phyloP scores from a whole-genome alignment of 140 eudicot genomes.

The Stevia rebaudiana region DNA sequence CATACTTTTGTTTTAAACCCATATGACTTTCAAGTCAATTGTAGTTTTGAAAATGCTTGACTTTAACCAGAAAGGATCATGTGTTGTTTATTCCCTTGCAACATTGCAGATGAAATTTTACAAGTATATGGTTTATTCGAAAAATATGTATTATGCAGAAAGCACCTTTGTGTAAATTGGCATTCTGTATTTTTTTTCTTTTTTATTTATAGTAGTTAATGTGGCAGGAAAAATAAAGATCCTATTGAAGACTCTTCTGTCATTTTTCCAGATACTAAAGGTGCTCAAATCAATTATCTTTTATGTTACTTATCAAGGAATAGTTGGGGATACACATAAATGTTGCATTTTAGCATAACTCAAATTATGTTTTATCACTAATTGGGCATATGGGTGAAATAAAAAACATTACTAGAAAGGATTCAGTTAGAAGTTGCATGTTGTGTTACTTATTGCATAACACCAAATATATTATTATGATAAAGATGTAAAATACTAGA shows the following conservation, averaged over 20 bases:
- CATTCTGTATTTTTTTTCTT: background rate
- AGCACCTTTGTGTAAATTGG: background rate
- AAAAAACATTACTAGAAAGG: background rate
- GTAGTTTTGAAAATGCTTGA: conserved; percentile 6
- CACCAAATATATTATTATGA: background rate
- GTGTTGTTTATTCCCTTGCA: background rate
- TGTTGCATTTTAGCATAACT: background rate
- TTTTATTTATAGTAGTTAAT: conserved; percentile 10
- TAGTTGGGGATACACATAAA: conserved; percentile 17
- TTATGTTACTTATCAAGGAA: background rate
- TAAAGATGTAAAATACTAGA: background rate
- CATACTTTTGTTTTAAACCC: conserved; percentile 11
- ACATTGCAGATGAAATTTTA: background rate
- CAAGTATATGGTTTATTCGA: background rate
- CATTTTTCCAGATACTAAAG: conserved; percentile 17
- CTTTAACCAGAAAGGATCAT: background rate
- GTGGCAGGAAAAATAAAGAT: conserved; percentile 40
- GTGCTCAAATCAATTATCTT: conserved; percentile 13
- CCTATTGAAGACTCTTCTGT: conserved; percentile 30
- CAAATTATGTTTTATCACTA: background rate
- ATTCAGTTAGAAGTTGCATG: background rate
- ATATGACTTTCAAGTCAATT: background rate
- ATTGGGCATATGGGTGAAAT: background rate
- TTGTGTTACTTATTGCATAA: background rate
- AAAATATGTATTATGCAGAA: background rate